Evolutionary conservation across 805 yeast species (phyloP), one percentile per base, ranked within the genome.

Genomic region (Tetrapisispora arboricola): DNA sequence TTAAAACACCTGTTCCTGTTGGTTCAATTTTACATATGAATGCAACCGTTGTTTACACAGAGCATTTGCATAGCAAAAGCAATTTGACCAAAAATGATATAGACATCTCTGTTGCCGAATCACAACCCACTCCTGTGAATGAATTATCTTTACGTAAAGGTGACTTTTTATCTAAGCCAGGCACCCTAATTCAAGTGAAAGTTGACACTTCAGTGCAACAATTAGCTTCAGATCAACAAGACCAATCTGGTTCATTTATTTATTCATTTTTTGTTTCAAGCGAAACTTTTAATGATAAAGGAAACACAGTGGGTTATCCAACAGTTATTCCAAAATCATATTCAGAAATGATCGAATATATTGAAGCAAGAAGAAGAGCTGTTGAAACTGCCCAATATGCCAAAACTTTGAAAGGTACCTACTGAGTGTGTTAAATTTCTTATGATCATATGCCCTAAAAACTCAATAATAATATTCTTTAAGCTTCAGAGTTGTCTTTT

Each of bases 1-100:
- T 88, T 71, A 79, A 83, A 54, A 83, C 88, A 16, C 97, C 97
- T 2, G 97, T 88, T 7, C 96, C 96, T 1, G 96, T 88, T 15
- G 96, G 97, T 1, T 78, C 88, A 1, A 95, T 90, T 8, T 66
- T 88, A 44, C 82, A 79, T 48, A 76, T 86, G 78, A 73, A 76
- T 40, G 92, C 96, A 1, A 69, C 80, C 17, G 84, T 88, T 7
- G 85, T 83, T 19, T 86, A 88, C 63, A 86, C 96, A 3, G 94
- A 85, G 57, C 90, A 83, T 50, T 64, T 84, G 39, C 80, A 76
- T 52, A 34, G 37, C 25, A 68, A 65, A 31, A 34, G 53, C 6
- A 53, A 52, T 36, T 40, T 50, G 8, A 45, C 47, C 37, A 52
- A 47, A 5, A 45, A 38, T 49, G 32, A 35, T 25, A 20, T 13